Conservation (phyloP, 495 filamentous ascomycete species). For the Aspergillus biplanus region DNA sequence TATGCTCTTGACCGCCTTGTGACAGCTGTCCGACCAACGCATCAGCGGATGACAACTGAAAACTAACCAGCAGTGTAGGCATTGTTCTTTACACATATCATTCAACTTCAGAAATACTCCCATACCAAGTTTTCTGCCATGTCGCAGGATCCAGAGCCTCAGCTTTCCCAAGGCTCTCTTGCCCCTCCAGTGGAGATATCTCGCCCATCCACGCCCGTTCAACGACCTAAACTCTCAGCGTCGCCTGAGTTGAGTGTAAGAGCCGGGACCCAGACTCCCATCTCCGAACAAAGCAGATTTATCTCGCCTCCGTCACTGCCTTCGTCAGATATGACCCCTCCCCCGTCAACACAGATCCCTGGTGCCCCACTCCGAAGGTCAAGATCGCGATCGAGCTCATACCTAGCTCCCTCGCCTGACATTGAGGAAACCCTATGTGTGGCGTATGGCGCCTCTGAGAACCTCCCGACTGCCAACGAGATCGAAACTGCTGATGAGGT, state of each 20-base stretch:
- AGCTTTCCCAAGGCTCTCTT: conserved; percentile 41
- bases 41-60: conserved; percentile 9
- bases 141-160: conserved; percentile 39
- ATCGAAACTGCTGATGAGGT: conserved; percentile 62
- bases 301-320: conserved; percentile 45
- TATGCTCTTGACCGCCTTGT: conserved; percentile 35
- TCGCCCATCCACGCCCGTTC: conserved; percentile 40
- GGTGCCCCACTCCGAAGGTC: conserved; percentile 42
- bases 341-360: conserved; percentile 71
- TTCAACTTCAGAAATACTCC: conserved; percentile 6
- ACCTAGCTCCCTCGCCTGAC: conserved; percentile 60
- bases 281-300: conserved; percentile 39
- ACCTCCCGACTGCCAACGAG: conserved; percentile 64
- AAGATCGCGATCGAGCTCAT: conserved; percentile 48
- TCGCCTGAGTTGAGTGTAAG: conserved; percentile 44
- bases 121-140: conserved; percentile 31
- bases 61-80: conserved; percentile 29
- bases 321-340: conserved; percentile 67
- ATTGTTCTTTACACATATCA: conserved; percentile 28
- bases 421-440: conserved; percentile 58
- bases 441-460: conserved; percentile 51
- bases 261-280: conserved; percentile 33
- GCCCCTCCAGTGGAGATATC: conserved; percentile 45
- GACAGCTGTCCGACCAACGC: conserved; percentile 20
- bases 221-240: conserved; percentile 43